phyloP scores from a whole-genome alignment of 1,284 basidiomycete genomes.

The Phellinidium pouzarii region DNA sequence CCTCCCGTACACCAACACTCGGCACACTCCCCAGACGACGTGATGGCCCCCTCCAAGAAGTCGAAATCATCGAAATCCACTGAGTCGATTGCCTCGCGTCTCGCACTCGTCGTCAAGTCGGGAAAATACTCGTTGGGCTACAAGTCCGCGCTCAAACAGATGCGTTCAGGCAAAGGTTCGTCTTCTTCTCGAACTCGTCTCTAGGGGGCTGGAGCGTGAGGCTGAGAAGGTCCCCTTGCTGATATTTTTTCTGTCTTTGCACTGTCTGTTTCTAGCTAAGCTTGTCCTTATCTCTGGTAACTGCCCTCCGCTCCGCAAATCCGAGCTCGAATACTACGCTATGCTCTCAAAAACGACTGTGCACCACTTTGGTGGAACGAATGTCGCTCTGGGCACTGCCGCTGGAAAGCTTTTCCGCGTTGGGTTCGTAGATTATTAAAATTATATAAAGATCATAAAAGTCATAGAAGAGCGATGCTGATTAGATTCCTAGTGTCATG shows the following conservation, averaged over 20 bases:
- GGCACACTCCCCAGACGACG: conserved; percentile 17
- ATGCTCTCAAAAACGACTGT: conserved; percentile 98
- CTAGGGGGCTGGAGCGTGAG: conserved; percentile 87
- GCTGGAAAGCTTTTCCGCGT: conserved; percentile 99
- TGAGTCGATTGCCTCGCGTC: conserved; percentile 93
- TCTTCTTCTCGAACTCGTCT: conserved; percentile 32
- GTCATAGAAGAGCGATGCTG: conserved; percentile 6
- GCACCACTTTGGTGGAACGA: conserved; percentile 95
- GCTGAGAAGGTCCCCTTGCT: conserved; percentile 95
- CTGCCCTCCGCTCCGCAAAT: conserved; percentile 98
- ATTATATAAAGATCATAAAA: not conserved
- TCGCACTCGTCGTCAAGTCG: conserved; percentile 98
- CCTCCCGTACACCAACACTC: conserved; percentile 23
- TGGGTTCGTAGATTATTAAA: conserved; percentile 52
- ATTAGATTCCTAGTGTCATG: conserved; percentile 68
- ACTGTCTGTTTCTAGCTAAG: conserved; percentile 69
- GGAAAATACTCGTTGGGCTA: conserved; percentile 90
- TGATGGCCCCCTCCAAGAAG: conserved; percentile 93
- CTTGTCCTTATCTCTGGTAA: conserved; percentile 98
- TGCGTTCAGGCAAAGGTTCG: conserved; percentile 97
- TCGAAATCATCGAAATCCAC: conserved; percentile 86
- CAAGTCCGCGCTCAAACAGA: conserved; percentile 97
- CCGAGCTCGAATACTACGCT: conserved; percentile 99
- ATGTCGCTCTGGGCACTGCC: conserved; percentile 97
- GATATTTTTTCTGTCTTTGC: too few species aligned